phyloP scores from a whole-genome alignment of 2,329 filamentous ascomycete species.

The Diaporthe sp. region DNA sequence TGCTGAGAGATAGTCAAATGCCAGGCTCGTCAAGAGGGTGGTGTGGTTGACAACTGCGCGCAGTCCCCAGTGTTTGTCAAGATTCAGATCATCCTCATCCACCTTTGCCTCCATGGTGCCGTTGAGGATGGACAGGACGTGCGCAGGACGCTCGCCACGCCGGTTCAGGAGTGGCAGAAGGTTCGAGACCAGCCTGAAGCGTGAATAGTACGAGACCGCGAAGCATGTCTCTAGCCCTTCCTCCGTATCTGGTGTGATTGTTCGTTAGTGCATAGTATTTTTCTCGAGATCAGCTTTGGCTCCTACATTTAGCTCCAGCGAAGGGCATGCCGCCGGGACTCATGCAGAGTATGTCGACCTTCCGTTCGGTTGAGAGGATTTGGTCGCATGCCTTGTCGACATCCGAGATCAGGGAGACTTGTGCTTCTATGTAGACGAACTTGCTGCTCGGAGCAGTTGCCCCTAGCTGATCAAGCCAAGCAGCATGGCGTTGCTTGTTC shows the following conservation, averaged over 20 bases:
- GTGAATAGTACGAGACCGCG: conserved; percentile 49
- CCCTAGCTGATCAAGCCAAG: conserved; percentile 36
- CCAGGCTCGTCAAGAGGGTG: conserved; percentile 46
- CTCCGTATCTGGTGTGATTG: conserved; percentile 44
- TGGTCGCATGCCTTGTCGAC: conserved; percentile 42
- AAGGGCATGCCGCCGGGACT: conserved; percentile 44
- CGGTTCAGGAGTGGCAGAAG: conserved; percentile 48
- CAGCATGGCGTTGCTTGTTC: conserved; percentile 35
- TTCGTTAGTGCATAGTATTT: background rate
- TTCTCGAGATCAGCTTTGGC: background rate
- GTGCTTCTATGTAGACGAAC: conserved; percentile 47
- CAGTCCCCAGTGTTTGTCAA: conserved; percentile 44
- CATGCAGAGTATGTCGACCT: conserved; percentile 47
- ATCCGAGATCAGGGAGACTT: conserved; percentile 44
- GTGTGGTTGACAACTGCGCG: conserved; percentile 45
- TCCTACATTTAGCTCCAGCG: conserved; percentile 41
- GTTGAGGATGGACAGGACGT: conserved; percentile 49
- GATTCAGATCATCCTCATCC: conserved; percentile 46
- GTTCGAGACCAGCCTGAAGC: conserved; percentile 47
- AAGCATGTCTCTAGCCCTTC: conserved; percentile 49
- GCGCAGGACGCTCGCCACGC: conserved; percentile 42
- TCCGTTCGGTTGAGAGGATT: conserved; percentile 39
- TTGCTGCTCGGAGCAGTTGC: conserved; percentile 36
- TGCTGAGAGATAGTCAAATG: conserved; percentile 46
- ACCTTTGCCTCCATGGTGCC: conserved; percentile 47